phyloP scores from a whole-genome alignment of 1,139 yeast species.

The Blastobotrys indianensis region DNA sequence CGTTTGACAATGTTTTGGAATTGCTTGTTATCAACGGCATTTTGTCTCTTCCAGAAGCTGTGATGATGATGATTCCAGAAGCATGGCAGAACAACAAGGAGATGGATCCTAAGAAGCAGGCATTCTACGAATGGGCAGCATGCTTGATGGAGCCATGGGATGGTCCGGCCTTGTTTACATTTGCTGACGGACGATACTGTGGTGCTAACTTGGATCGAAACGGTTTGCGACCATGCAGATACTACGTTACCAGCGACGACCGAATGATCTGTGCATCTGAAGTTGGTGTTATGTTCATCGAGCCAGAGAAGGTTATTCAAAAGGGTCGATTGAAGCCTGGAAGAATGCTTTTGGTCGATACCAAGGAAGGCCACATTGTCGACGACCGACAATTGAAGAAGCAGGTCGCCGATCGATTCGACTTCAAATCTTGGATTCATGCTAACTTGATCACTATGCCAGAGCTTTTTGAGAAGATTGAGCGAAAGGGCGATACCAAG shows the following conservation, averaged over 20 bases:
- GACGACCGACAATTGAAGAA: slow-evolving; percentile 86
- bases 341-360: slow-evolving; percentile 91
- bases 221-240: slow-evolving; percentile 97
- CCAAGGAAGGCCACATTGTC: slow-evolving; percentile 85
- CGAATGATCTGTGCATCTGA: slow-evolving; percentile 97
- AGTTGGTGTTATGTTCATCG: slow-evolving; percentile 92
- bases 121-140: slow-evolving; percentile 99
- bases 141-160: slow-evolving; percentile 99
- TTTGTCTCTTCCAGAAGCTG: slow-evolving; percentile 90
- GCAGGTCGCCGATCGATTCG: slow-evolving; percentile 76
- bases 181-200: slow-evolving; percentile 96
- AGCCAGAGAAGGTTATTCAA: slow-evolving; percentile 71
- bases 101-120: slow-evolving; percentile 87
- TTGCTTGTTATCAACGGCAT: slow-evolving; percentile 87
- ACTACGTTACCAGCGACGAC: slow-evolving; percentile 90
- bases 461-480: slow-evolving; percentile 59
- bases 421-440: slow-evolving; percentile 88
- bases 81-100: slow-evolving; percentile 89
- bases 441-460: slow-evolving; percentile 81
- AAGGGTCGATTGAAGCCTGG: slow-evolving; percentile 97
- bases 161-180: slow-evolving; percentile 95
- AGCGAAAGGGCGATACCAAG: slow-evolving; percentile 37
- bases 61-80: slow-evolving; percentile 95
- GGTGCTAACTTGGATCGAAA: slow-evolving; percentile 98
- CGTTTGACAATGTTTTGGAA: slow-evolving; percentile 92